Evolutionary conservation across 768 basidiomycete species (phyloP), one percentile per base, ranked within the genome.

Genomic region (Lentinula sp.): DNA sequence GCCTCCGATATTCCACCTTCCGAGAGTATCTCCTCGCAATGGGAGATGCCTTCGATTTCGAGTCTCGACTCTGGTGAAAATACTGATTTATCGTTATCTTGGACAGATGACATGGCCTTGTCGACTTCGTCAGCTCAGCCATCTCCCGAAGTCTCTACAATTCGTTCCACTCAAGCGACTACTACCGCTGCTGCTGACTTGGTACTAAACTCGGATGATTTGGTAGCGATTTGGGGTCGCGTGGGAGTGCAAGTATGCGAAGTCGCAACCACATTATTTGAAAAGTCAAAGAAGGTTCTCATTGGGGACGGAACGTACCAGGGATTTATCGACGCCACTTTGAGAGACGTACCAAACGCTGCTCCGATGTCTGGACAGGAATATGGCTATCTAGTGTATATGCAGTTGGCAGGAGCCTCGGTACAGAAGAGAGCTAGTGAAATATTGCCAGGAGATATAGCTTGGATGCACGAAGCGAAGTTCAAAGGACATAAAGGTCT

Each of bases 271-370:
- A 73, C 76, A 43, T 69, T 95, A 56, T 82, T 79, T 63, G 89
- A 90, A 39, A 86, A 88, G 65, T 92, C 91, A 42, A 93, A 88
- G 74, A 87, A 84, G 72, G 69, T 79, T 7, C 78, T 93, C 43
- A 81, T 95, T 33, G 95, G 92, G 5, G 93, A 96, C 67, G 94
- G 95, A 10, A 87, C 90, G 48, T 88, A 90, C 60, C 76, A 80
- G 3, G 93, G 93, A 3, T 95, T 95, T 69, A 82, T 96, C 28
- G 70, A 77, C 15, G 81, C 86, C 5, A 88, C 85, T 6, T 71
- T 95, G 35, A 73, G 75, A 20, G 81, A 86, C 63, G 89, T 91
- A 7, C 86, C 88, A 3, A 84, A 83, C 60, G 88, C 85, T 6
- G 72, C 77, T 10, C 68, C 76, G 16, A 75, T 77, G 4, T 63